phyloP scores from a whole-genome alignment of 805 yeast genomes.

The Geotrichum ghanense region DNA sequence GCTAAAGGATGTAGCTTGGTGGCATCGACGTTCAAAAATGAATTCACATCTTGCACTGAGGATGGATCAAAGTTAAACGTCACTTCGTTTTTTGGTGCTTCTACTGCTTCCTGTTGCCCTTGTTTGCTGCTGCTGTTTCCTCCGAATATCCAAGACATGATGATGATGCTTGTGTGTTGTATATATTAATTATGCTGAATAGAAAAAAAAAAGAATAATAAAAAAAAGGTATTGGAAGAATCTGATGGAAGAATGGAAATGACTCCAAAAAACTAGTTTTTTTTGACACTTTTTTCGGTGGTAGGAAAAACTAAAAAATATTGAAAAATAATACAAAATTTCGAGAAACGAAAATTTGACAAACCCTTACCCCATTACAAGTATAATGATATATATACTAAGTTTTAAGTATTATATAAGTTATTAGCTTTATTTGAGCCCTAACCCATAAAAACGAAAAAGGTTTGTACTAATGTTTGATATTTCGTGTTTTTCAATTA shows the following conservation, averaged over 20 bases:
- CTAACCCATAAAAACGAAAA: background rate
- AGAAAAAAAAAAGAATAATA: background rate
- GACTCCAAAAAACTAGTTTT: too few relatives aligned
- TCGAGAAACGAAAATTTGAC: background rate
- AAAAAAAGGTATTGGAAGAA: background rate
- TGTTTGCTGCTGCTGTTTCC: conserved; percentile 13
- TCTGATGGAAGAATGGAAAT: too few relatives aligned
- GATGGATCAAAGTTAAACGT: conserved; percentile 55
- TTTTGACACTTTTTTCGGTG: background rate
- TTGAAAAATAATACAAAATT: too few relatives aligned
- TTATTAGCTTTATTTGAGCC: background rate
- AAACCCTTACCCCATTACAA: background rate
- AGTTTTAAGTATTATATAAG: background rate
- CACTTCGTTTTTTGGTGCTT: conserved; percentile 10
- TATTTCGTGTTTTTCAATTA: conserved; percentile 1
- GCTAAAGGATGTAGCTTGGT: conserved; percentile 82
- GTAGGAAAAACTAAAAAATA: background rate
- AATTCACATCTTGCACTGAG: conserved; percentile 50
- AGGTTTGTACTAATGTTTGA: background rate
- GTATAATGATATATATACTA: too few relatives aligned
- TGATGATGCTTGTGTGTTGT: background rate
- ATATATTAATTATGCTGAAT: background rate
- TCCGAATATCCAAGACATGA: conserved; percentile 21
- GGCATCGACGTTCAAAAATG: conserved; percentile 55
- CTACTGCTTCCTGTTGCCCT: conserved; percentile 7